These are phyloP conservation scores for Ceratocystis variospora DNA, from an alignment of 2,329 filamentous ascomycete species.

Conservation along the genomic window DNA sequence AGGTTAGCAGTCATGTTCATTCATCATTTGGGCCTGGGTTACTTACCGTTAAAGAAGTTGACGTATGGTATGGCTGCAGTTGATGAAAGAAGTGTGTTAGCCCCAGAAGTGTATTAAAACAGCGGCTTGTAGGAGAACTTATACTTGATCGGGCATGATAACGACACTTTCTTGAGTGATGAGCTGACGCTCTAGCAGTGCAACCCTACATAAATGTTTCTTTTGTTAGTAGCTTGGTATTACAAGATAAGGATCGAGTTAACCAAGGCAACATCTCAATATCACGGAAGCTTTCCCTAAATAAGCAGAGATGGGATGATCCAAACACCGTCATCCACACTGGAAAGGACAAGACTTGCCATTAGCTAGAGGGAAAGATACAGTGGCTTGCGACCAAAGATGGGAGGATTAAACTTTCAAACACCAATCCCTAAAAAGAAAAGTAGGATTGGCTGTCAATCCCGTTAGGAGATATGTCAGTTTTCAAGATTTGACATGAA, in stretches of 20 bases:
- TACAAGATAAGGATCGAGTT: not conserved
- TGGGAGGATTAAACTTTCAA: not conserved
- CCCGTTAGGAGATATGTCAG: no score
- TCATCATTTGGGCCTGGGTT: not conserved
- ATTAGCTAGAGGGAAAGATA: not conserved
- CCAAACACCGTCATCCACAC: not conserved
- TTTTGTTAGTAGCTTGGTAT: not conserved
- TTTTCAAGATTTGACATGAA: no score
- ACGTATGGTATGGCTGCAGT: not conserved
- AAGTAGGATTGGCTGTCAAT: no score
- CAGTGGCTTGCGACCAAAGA: not conserved
- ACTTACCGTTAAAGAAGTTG: not conserved
- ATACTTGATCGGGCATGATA: no score
- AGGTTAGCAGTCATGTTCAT: not conserved
- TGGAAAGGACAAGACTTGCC: not conserved
- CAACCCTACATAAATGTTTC: not conserved
- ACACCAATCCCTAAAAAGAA: no score
- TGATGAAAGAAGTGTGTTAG: not conserved
- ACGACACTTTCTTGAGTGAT: no score
- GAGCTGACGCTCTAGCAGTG: not conserved
- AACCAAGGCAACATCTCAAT: not conserved
- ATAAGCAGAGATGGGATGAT: not conserved
- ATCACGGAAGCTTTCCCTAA: not conserved
- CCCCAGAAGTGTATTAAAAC: not conserved
- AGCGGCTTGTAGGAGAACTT: not conserved